Evolutionary conservation across 179 eudicot species (phyloP), one percentile per base, ranked within the genome.

Genomic region (Drosera spatulata): DNA sequence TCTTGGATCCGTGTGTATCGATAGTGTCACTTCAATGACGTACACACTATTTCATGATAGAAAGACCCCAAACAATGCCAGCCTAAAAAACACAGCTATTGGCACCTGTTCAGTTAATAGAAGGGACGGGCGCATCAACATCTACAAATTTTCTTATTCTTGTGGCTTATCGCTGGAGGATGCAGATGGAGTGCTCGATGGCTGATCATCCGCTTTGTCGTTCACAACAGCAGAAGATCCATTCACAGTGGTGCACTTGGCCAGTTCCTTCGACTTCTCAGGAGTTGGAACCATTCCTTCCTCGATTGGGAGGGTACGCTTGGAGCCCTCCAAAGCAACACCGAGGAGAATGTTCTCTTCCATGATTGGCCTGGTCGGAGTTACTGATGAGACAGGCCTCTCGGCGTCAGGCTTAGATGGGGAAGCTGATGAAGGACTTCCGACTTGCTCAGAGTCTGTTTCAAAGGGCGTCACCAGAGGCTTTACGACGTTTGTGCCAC

Each of bases 311-410:
- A 81, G 81, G 4, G 75, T 78, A 44, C 78, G 62, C 58, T 75
- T 80, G 8, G 85, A 73, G 11, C 85, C 86, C 43, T 81, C 81
- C 53, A 81, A 57, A 13, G 86, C 86, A 67, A 81, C 81, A 7
- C 83, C 86, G 41, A 81, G 79, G 33, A 81, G 75, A 37, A 81
- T 78, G 61, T 81, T 81, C 52, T 81, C 86, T 76, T 84, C 84
- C 54, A 84, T 65, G 22, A 73, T 66, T 33, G 81, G 71, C 64
- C 75, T 77, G 8, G 65, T 56, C 9, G 55, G 72, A 37, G 63
- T 39, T 3, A 61, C 58, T 12, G 67, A 57, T 39, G 65, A 39
- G 42, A 12, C 66, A 4, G 66, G 55, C 61, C 61, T 72, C 42
- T 68, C 68, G 39, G 46, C 56, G 13, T 66, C 80, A 51, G 68